phyloP scores from a whole-genome alignment of 176 grass and related monocot species.

The Paspalum vaginatum region DNA sequence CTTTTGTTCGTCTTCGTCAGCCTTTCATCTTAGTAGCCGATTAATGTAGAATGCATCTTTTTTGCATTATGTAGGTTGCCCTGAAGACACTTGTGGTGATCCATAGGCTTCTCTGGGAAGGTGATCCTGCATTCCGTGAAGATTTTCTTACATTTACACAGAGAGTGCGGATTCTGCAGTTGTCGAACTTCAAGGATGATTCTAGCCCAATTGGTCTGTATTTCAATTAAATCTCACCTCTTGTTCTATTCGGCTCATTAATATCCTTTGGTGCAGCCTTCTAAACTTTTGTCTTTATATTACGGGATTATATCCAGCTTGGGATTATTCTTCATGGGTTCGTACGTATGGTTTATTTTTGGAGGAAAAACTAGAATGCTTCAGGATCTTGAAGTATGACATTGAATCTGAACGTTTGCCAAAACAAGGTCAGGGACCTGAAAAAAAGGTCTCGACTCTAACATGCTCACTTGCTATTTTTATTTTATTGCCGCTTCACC shows the following conservation, averaged over 20 bases:
- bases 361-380: conserved; percentile 97
- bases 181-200: conserved; percentile 97
- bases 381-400: conserved; percentile 90
- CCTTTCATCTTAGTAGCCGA: conserved; percentile 1
- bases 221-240: conserved; percentile 20
- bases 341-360: conserved; percentile 82
- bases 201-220: conserved; percentile 81
- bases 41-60: conserved; percentile 34
- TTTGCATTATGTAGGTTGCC: conserved; percentile 68
- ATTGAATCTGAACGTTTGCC: conserved; percentile 85
- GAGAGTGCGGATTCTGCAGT: conserved; percentile 76
- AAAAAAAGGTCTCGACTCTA: conserved; percentile 76
- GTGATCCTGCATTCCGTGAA: conserved; percentile 86
- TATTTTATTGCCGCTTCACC: not conserved
- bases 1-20: not conserved
- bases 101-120: conserved; percentile 91
- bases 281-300: conserved; percentile 24
- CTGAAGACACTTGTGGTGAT: conserved; percentile 93
- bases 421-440: conserved; percentile 72
- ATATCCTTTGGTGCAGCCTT: not conserved
- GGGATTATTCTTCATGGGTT: conserved; percentile 97
- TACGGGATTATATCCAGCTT: conserved; percentile 55
- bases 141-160: conserved; percentile 91
- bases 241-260: not conserved
- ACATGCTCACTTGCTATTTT: conserved; percentile 32